These are phyloP conservation scores for Spathaspora sp. DNA, from an alignment of 805 yeast genomes.

Conservation along the genomic window DNA sequence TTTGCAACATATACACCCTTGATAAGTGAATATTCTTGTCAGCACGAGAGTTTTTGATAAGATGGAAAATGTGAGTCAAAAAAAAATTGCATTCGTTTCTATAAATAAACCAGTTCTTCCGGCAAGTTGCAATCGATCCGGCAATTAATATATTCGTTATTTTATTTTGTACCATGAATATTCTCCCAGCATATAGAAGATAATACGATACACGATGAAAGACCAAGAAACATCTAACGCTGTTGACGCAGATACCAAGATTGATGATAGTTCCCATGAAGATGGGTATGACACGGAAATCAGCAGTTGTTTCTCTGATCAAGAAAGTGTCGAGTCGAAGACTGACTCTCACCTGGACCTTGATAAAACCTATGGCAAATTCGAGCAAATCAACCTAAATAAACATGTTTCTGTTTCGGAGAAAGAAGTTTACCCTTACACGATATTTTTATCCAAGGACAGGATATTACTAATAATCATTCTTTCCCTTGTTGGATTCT, in stretches of 20 bases:
- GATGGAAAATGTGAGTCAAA: neutral
- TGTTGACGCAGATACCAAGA: too few species aligned
- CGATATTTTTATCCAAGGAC: conserved; percentile 44
- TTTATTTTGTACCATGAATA: neutral
- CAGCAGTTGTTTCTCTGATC: neutral
- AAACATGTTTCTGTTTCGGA: neutral
- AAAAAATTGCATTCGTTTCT: neutral
- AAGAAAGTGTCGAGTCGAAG: neutral
- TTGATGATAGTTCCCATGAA: neutral
- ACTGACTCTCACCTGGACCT: neutral
- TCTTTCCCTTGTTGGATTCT: conserved; percentile 50
- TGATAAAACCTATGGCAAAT: neutral
- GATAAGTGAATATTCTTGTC: neutral
- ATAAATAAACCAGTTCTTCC: neutral
- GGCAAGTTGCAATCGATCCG: neutral
- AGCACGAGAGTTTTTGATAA: neutral
- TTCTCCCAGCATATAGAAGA: neutral
- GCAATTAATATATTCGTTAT: too few species aligned
- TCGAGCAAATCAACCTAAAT: neutral
- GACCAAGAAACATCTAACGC: neutral
- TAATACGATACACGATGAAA: neutral
- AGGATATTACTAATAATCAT: conserved; percentile 34
- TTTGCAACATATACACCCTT: neutral
- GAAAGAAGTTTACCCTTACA: conserved; percentile 24
- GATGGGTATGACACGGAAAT: neutral